phyloP scores from a whole-genome alignment of 345 rosid species.

The Eucalyptus tenuipes region DNA sequence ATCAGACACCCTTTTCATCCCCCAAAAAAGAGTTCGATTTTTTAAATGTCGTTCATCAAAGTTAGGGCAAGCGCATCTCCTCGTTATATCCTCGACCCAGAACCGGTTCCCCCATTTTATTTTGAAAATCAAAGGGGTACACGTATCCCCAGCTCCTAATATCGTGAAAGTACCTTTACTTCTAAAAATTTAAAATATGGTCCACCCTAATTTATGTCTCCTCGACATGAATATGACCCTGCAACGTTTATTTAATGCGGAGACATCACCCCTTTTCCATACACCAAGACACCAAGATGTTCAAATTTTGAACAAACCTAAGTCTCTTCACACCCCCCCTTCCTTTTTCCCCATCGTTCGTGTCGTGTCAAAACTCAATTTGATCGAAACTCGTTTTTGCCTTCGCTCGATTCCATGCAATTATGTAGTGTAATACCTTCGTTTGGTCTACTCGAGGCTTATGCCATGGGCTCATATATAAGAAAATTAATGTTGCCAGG shows the following conservation, averaged over 20 bases:
- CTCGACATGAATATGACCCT: background rate
- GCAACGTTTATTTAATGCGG: background rate
- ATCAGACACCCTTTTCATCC: background rate
- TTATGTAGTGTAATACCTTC: background rate
- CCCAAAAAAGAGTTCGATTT: background rate
- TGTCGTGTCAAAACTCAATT: background rate
- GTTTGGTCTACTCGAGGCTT: background rate
- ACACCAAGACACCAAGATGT: background rate
- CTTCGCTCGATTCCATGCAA: background rate
- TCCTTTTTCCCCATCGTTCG: background rate
- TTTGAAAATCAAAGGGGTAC: background rate
- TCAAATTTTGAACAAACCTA: background rate
- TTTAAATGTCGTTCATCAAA: background rate
- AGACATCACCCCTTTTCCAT: background rate
- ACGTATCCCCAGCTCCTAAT: background rate
- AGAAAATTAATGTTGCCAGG: background rate
- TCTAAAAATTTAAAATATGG: background rate
- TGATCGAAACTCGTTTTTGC: background rate
- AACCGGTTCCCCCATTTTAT: background rate
- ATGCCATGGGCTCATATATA: background rate
- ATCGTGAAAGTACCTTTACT: background rate
- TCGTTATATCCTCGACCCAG: background rate
- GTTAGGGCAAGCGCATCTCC: background rate
- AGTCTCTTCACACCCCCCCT: too few relatives aligned
- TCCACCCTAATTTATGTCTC: background rate